A percentile compares a stretch with the other conserved stretches of the same genome.
Conservation (phyloP, 805 yeast species). For the Suhomyces emberorum region DNA sequence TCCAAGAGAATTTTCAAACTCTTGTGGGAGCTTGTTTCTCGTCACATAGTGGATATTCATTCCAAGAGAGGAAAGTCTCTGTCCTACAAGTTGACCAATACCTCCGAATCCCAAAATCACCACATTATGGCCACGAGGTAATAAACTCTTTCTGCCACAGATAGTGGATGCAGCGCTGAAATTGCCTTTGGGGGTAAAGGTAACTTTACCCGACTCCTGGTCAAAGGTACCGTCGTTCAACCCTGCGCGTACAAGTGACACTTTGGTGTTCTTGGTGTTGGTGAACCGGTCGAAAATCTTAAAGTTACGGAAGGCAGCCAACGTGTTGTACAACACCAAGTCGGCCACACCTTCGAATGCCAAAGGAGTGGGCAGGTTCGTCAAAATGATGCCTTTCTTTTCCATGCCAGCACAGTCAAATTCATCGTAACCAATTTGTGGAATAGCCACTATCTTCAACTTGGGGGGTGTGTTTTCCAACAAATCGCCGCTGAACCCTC, state of each 20-base stretch:
- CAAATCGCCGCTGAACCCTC: constrained; percentile 20
- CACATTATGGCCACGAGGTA: constrained; percentile 22
- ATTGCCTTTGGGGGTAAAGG: not conserved
- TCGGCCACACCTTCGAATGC: constrained; percentile 29
- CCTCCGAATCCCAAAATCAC: constrained; percentile 27
- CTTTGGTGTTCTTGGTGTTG: constrained; percentile 8
- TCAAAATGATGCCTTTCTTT: constrained; percentile 19
- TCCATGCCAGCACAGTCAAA: constrained; percentile 18
- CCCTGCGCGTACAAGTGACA: constrained; percentile 11
- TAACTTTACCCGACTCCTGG: constrained; percentile 3
- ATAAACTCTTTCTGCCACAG: constrained; percentile 13
- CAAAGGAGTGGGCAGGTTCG: constrained; percentile 22
- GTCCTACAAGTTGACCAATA: constrained; percentile 22
- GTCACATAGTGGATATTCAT: constrained; percentile 27
- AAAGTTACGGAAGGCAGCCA: constrained; percentile 25
- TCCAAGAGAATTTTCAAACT: constrained; percentile 14
- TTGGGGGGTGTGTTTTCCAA: constrained; percentile 15
- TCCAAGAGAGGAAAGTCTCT: constrained; percentile 19
- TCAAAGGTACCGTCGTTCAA: constrained; percentile 12
- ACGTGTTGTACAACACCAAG: constrained; percentile 21
- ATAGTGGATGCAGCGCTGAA: constrained; percentile 28
- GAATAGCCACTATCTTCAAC: constrained; percentile 19
- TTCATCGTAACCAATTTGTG: constrained; percentile 23
- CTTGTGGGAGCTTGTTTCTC: constrained; percentile 11
- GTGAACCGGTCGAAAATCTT: constrained; percentile 11